Evolutionary conservation across 768 basidiomycete genomes (phyloP).

Genomic region (Clathrus columnatus): DNA sequence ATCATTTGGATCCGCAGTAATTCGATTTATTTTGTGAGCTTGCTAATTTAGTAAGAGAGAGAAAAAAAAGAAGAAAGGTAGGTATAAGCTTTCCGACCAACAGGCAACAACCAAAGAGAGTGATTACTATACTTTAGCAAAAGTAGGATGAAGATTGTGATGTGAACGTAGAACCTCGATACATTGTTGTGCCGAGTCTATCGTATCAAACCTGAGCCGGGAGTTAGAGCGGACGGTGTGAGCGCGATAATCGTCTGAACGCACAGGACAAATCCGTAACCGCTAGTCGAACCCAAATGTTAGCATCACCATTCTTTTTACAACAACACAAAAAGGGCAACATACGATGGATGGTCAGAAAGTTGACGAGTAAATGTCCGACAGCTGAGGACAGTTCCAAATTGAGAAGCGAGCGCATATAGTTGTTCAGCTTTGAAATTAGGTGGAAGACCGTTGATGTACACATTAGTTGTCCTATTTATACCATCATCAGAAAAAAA

Average conservation of each 20-base stretch:
- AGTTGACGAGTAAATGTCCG: constrained; percentile 79
- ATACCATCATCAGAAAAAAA: neutral
- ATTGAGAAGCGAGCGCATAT: constrained; percentile 61
- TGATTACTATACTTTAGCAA: constrained; percentile 76
- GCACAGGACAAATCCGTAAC: constrained; percentile 74
- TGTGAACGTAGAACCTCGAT: constrained; percentile 62
- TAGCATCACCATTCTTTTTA: neutral
- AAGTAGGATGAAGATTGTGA: constrained; percentile 76
- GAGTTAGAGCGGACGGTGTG: neutral
- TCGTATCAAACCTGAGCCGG: constrained; percentile 48
- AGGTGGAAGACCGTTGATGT: constrained; percentile 81
- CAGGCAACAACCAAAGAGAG: constrained; percentile 10
- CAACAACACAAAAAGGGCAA: constrained; percentile 14
- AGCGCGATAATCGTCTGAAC: constrained; percentile 22
- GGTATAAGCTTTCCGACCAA: too few species aligned
- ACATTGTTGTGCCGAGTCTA: constrained; percentile 66
- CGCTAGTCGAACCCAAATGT: constrained; percentile 31
- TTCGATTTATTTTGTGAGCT: constrained; percentile 76
- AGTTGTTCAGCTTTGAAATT: constrained; percentile 77
- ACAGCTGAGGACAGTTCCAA: constrained; percentile 67
- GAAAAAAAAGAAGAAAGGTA: neutral
- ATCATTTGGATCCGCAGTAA: neutral
- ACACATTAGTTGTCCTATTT: constrained; percentile 60
- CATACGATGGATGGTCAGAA: constrained; percentile 54
- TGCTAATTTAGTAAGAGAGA: constrained; percentile 36